phyloP scores from a whole-genome alignment of 2,329 filamentous ascomycete species.

The Ophiostoma tasmaniense region DNA sequence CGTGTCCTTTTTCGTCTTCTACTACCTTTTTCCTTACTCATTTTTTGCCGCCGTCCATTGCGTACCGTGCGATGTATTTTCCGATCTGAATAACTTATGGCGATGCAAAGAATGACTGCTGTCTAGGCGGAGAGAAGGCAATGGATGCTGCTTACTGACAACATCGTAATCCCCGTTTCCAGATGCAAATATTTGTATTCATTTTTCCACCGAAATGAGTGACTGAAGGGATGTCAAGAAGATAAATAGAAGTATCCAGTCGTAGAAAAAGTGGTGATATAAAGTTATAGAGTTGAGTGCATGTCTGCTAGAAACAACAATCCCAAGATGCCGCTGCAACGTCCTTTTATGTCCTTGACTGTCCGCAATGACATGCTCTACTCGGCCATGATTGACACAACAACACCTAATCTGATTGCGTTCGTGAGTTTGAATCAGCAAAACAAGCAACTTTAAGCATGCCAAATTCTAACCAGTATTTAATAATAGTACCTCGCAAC shows the following conservation, averaged over 20 bases:
- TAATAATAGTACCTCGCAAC: neutral
- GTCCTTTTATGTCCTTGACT: neutral
- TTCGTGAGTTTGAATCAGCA: neutral
- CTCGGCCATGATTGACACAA: neutral
- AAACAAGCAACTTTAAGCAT: neutral
- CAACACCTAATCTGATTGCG: neutral
- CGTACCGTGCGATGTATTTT: neutral
- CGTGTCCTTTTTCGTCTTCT: neutral
- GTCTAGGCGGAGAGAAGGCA: neutral
- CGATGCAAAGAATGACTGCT: neutral
- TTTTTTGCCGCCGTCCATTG: neutral
- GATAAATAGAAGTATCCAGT: neutral
- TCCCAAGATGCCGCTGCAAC: neutral
- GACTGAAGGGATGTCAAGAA: neutral
- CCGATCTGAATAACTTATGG: neutral
- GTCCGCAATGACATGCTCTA: neutral
- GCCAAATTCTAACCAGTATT: neutral
- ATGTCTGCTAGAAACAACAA: neutral
- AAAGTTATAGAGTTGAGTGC: neutral
- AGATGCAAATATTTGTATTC: neutral
- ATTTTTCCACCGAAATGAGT: neutral
- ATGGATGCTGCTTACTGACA: neutral
- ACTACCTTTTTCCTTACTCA: neutral
- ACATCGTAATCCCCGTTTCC: neutral
- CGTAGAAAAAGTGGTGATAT: neutral